These are phyloP conservation scores for Dipodascus albidus DNA, from an alignment of 805 yeast species.

Conservation along the genomic window DNA sequence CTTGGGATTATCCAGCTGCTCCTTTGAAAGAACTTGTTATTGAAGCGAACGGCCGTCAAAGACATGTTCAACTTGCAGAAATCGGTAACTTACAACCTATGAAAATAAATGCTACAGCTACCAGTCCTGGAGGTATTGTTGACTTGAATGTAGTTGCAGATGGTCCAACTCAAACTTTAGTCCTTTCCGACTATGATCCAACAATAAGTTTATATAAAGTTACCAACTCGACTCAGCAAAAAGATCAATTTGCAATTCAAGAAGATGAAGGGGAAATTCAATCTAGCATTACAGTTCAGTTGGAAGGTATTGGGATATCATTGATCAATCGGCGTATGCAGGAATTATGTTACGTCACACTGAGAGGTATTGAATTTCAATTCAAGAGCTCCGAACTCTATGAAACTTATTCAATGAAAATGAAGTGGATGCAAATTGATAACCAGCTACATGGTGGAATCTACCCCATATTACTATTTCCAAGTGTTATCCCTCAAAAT, in stretches of 20 bases:
- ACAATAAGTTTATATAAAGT: conserved; percentile 64
- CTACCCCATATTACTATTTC: conserved; percentile 81
- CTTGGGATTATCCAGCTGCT: conserved; percentile 97
- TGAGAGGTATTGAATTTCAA: conserved; percentile 68
- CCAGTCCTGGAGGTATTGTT: conserved; percentile 40
- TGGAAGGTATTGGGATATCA: conserved; percentile 79
- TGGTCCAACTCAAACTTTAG: conserved; percentile 85
- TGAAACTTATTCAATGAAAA: conserved; percentile 65
- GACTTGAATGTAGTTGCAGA: conserved; percentile 92
- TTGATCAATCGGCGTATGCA: conserved; percentile 57
- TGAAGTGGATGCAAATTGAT: conserved; percentile 93
- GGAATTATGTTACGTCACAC: conserved; percentile 75
- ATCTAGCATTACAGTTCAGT: conserved; percentile 44
- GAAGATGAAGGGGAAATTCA: conserved; percentile 44
- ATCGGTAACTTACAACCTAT: conserved; percentile 87
- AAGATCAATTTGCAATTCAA: conserved; percentile 16
- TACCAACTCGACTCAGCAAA: conserved; percentile 5
- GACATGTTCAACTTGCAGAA: conserved; percentile 79
- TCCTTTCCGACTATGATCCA: conserved; percentile 74
- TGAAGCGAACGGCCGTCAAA: conserved; percentile 58
- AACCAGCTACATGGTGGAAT: conserved; percentile 82
- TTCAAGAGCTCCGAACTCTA: conserved; percentile 77
- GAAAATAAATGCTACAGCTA: conserved; percentile 45
- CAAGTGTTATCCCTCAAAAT: conserved; percentile 79
- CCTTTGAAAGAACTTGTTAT: conserved; percentile 67